Base-by-base conservation (phyloP, 345 rosid genomes). In the Excoecaria cochinchinensis region DNA sequence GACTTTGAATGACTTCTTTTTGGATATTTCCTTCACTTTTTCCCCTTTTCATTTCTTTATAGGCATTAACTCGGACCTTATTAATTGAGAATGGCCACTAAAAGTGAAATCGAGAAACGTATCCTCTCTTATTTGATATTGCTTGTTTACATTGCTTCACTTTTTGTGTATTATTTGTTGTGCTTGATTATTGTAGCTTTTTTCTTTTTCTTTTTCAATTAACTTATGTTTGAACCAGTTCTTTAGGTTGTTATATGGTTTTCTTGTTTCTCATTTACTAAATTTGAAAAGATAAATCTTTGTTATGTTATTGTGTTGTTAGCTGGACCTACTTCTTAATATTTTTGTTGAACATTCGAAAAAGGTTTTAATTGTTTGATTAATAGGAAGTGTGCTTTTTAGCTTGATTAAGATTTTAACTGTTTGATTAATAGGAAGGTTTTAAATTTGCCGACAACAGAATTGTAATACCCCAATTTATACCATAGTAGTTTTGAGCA, bases 61-160 rank as follows among this genome's bases (percentile, higher is more conserved):
- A 69, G 80, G 76, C 55, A 5, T 75, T 69, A 31, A 44, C 22
- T 69, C 70, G 72, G 80, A 71, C 48, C 40, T 71, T 65, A 53
- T 67, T 72, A 74, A 74, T 74, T 64, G 22, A 72, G 50, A 58
- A 86, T 86, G 89, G 82, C 85, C 40, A 77, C 80, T 31, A 71
- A 61, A 57, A 73, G 55, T 56, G 78, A 44, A 50, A 48, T 76
- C 15, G 79, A 78, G 53, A 80, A 71, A 67, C 73, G 85, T 82
- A 79, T 60, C 38, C 69, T 61, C 36, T 47, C 53, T 36, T 62
- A 31, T 47, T 36, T n/a, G 19, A 19, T 5, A 57, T 60, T 65
- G 38, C 38, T 70, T 5, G 50, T 51, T 65, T 62, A 21, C 13
- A 51, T 63, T 25, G 31, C 24, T 42, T 65, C 15, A 6, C 13